Base-by-base conservation (phyloP, 495 filamentous ascomycete species). In the Daldinia childiae region DNA sequence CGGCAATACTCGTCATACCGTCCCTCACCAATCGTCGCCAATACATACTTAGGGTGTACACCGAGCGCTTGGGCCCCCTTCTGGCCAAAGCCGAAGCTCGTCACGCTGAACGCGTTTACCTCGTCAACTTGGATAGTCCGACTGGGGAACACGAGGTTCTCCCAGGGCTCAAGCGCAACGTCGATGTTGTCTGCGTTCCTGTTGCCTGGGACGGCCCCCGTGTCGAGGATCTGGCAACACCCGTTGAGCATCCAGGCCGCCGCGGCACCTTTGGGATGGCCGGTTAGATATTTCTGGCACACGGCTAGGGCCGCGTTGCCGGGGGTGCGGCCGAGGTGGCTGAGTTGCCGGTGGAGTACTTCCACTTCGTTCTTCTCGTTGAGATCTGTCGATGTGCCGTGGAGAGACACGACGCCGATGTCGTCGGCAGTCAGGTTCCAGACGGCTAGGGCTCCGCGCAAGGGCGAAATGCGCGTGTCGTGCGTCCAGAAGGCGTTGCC, bases 181-280 rank as follows among this genome's bases (percentile, higher is more conserved):
- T 98, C 95, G 19, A 99, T 87, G 78, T 99, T 97, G 81, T 99
- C 95, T 45, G 95, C 95, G 75, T 99, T 99, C 67, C 92, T 87
- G 83, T 99, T 99, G 48, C 95, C 95, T 4, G 95, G 95, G 34
- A 99, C 94, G 14, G 97, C 82, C 68, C 95, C 95, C 43, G 86
- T 90, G 78, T 97, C 95, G 69, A 99, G 84, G 52, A 95, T 92
- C 81, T 99, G 95, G 76, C 98, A 82, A 76, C 91, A 92, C 60
- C 95, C 95, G 85, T 99, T 99, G 84, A 98, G 90, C 95, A 98
- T 98, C 94, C 95, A 99, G 29, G 94, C 95, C 80, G 95, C 95
- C 45, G 95, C 95, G 71, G 95, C 95, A 87, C 95, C 95, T 87
- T 98, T 98, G 74, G 95, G 95, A 80, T 99, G 95, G 68, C 95